Evolutionary conservation across 2,329 filamentous ascomycete species (phyloP).

Genomic region (Phyllachora maydis): DNA sequence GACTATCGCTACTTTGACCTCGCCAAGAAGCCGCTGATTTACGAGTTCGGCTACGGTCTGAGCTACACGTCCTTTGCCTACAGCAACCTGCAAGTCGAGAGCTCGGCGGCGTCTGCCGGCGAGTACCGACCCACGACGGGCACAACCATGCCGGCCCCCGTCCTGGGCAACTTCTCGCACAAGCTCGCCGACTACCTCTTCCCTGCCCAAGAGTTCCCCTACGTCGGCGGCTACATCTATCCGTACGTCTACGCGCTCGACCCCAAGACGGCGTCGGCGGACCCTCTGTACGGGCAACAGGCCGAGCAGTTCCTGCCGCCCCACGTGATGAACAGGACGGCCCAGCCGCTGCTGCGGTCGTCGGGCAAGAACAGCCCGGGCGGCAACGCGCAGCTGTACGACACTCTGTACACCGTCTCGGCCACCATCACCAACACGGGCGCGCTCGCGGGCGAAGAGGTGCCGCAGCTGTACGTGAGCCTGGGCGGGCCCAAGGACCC

Average conservation of each 20-base stretch:
- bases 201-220: conserved; percentile 31
- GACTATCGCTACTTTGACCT: conserved; percentile 63
- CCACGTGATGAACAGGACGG: conserved; percentile 28
- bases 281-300: conserved; percentile 37
- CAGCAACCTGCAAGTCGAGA: conserved; percentile 40
- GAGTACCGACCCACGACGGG: conserved; percentile 40
- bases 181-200: conserved; percentile 46
- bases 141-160: conserved; percentile 39
- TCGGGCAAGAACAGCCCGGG: conserved; percentile 28
- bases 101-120: conserved; percentile 21
- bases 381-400: conserved; percentile 45
- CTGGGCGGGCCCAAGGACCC: conserved; percentile 63
- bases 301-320: conserved; percentile 39
- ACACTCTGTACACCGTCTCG: conserved; percentile 45
- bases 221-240: conserved; percentile 40
- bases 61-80: conserved; percentile 66
- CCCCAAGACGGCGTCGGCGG: conserved; percentile 27
- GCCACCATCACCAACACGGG: conserved; percentile 57
- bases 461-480: conserved; percentile 60
- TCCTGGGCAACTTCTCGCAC: conserved; percentile 41
- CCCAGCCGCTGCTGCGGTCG: conserved; percentile 32
- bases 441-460: conserved; percentile 39
- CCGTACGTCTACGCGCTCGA: conserved; percentile 48
- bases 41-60: conserved; percentile 65
- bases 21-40: conserved; percentile 44